phyloP scores from a whole-genome alignment of 257 asterid genomes.

The Nicotiana knightiana region DNA sequence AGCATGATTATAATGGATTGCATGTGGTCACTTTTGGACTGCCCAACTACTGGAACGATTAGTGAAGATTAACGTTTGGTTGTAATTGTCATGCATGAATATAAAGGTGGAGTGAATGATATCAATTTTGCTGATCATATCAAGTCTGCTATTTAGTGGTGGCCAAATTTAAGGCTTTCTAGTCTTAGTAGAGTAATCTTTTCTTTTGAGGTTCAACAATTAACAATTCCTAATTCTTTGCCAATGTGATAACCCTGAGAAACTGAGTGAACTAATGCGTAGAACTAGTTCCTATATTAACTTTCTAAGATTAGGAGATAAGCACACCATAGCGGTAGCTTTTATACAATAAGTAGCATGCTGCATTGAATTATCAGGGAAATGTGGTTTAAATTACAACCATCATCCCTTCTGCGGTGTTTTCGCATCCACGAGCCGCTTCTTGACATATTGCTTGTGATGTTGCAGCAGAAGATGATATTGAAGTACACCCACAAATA shows the following conservation, averaged over 20 bases:
- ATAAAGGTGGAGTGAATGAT: not conserved
- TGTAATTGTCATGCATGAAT: not conserved
- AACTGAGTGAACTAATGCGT: not conserved
- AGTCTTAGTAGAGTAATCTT: not conserved
- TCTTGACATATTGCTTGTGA: not conserved
- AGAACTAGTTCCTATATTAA: not conserved
- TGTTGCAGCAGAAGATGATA: conserved; percentile 78
- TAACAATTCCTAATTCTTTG: not conserved
- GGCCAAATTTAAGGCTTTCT: not conserved
- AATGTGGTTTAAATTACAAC: not conserved
- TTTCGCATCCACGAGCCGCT: not conserved
- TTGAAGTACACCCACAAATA: conserved; percentile 80
- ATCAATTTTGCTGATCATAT: not conserved
- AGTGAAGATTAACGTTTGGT: not conserved
- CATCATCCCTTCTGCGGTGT: not conserved
- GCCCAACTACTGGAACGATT: not conserved
- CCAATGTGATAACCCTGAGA: not conserved
- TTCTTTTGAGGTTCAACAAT: not conserved
- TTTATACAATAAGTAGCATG: not conserved
- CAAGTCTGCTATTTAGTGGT: not conserved
- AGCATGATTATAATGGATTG: not conserved
- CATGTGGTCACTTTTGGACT: not conserved
- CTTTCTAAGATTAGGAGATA: not conserved
- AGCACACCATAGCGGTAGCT: not conserved
- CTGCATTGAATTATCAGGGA: not conserved